phyloP scores from a whole-genome alignment of 2,329 filamentous ascomycete species.

The Orbilia ellipsospora region DNA sequence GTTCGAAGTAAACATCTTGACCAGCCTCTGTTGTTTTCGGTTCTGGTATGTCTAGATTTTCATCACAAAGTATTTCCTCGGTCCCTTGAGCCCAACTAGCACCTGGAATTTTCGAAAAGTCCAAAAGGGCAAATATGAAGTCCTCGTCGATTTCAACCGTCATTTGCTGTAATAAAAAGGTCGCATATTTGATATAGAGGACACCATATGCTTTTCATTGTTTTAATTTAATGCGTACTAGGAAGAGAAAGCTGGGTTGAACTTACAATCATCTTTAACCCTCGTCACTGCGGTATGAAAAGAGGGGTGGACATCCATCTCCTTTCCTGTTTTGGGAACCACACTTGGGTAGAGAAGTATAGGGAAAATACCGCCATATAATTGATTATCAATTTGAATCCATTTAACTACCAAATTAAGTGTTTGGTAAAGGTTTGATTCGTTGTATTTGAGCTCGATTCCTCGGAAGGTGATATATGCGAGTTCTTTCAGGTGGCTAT shows the following conservation, averaged over 20 bases:
- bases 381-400: slow-evolving; percentile 98
- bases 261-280: slow-evolving; percentile 86
- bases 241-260: neutral
- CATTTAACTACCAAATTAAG: slow-evolving; percentile 92
- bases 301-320: slow-evolving; percentile 95
- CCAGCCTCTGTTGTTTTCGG: slow-evolving; percentile 84
- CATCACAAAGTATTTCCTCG: slow-evolving; percentile 87
- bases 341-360: slow-evolving; percentile 97
- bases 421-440: slow-evolving; percentile 94
- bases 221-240: neutral
- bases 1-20: slow-evolving; percentile 97
- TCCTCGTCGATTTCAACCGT: slow-evolving; percentile 97
- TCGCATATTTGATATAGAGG: slow-evolving; percentile 97
- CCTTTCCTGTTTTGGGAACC: slow-evolving; percentile 94
- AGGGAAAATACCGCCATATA: slow-evolving; percentile 97
- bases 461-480: slow-evolving; percentile 94
- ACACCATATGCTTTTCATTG: slow-evolving; percentile 77
- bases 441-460: slow-evolving; percentile 88
- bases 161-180: slow-evolving; percentile 94
- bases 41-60: slow-evolving; percentile 89
- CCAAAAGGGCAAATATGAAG: slow-evolving; percentile 94
- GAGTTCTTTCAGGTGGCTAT: slow-evolving; percentile 88
- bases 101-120: slow-evolving; percentile 92
- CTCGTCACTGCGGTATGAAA: slow-evolving; percentile 90
- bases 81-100: slow-evolving; percentile 86